Evolutionary conservation across 441 rosid genomes (phyloP).

Genomic region (Erodium texanum): DNA sequence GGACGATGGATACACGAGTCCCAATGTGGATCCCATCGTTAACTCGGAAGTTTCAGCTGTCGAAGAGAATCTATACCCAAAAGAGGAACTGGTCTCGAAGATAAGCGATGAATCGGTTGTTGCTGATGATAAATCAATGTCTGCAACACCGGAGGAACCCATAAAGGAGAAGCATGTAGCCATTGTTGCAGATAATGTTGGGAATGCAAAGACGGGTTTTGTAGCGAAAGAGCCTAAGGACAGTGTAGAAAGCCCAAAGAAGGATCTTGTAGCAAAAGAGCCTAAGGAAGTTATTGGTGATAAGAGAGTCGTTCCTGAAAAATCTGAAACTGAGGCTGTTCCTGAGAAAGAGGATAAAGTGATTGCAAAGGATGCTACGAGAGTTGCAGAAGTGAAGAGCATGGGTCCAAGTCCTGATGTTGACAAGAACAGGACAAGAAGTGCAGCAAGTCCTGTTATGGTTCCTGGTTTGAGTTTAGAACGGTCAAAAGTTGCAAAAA

Average conservation of each 20-base stretch:
- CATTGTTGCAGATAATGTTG: background rate
- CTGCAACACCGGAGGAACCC: conserved; percentile 13
- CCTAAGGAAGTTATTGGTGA: conserved; percentile 16
- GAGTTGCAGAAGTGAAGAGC: conserved; percentile 13
- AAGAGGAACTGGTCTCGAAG: conserved; percentile 20
- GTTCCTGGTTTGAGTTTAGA: conserved; percentile 51
- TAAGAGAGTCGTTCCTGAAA: conserved; percentile 6
- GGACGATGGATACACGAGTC: conserved; percentile 30
- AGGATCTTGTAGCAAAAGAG: conserved; percentile 19
- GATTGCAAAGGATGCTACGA: conserved; percentile 2
- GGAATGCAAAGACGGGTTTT: background rate
- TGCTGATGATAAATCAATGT: conserved; percentile 8
- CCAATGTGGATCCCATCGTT: conserved; percentile 16
- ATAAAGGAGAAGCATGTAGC: background rate
- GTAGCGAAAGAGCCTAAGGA: conserved; percentile 29
- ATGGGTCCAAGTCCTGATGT: conserved; percentile 13
- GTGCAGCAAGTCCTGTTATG: conserved; percentile 41
- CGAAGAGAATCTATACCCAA: conserved; percentile 21
- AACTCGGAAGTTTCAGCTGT: conserved; percentile 19
- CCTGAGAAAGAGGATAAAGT: background rate
- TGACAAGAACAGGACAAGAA: conserved; percentile 18
- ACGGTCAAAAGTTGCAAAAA: conserved; percentile 16
- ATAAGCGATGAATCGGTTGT: conserved; percentile 10
- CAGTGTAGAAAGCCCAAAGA: conserved; percentile 23
- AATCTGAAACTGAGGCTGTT: background rate